Conservation (phyloP, 441 rosid genomes). For the Erodium texanum region DNA sequence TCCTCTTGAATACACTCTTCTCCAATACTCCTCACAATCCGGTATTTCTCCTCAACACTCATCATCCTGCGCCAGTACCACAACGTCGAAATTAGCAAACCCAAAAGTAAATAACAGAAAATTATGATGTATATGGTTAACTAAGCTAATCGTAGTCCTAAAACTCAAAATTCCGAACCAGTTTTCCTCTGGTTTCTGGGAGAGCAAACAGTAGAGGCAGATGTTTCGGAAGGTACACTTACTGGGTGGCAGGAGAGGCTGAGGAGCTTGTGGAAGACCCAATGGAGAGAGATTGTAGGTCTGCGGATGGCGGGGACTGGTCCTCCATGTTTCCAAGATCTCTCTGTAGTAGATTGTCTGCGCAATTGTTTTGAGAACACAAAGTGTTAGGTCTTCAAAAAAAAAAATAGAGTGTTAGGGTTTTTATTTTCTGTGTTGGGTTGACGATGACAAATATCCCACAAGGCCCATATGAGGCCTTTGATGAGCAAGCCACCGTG, state of each 20-base stretch:
- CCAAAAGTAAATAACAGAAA: background rate
- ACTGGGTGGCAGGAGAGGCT: conserved; percentile 18
- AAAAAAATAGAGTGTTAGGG: too few relatives aligned
- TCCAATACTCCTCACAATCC: conserved; percentile 58
- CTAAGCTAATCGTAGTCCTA: background rate
- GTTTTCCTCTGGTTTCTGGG: background rate
- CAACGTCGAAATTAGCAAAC: background rate
- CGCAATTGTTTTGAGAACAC: too few relatives aligned
- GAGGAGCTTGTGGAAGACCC: conserved; percentile 13
- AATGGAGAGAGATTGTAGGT: conserved; percentile 32
- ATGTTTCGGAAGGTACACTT: conserved; percentile 8
- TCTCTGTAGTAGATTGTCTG: background rate
- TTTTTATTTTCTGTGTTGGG: too few relatives aligned
- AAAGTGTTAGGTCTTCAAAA: too few relatives aligned
- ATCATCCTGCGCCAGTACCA: conserved; percentile 27
- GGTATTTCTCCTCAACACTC: conserved; percentile 50
- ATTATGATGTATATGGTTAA: background rate
- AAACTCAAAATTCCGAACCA: background rate
- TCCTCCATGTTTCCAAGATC: conserved; percentile 1
- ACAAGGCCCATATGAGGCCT: too few relatives aligned
- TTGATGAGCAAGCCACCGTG: too few relatives aligned
- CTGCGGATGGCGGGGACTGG: conserved; percentile 16
- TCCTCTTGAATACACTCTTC: conserved; percentile 75
- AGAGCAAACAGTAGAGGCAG: background rate
- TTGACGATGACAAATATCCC: too few relatives aligned